Conservation (phyloP, 768 basidiomycete genomes). For the Hypholoma fasciculare region DNA sequence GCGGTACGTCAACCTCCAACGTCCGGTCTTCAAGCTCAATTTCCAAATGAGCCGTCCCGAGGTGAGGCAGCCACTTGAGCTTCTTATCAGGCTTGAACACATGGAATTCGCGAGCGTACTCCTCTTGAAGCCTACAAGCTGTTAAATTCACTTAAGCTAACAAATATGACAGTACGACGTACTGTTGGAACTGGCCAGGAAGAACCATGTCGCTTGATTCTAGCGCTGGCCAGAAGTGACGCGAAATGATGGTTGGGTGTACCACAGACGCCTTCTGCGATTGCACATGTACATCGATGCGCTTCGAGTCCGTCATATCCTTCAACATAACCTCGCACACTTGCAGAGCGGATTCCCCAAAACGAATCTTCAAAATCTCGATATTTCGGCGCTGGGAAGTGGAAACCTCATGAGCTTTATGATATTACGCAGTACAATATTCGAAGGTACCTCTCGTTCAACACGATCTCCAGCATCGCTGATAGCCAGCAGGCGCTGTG, state of each 20-base stretch:
- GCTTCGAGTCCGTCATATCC: constrained; percentile 93
- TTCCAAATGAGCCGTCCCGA: constrained; percentile 82
- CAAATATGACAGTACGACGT: constrained; percentile 22
- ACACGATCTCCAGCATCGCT: constrained; percentile 81
- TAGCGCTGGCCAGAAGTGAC: constrained; percentile 92
- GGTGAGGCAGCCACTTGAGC: constrained; percentile 85
- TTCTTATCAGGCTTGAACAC: constrained; percentile 91
- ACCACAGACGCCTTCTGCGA: constrained; percentile 71
- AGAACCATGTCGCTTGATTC: constrained; percentile 72
- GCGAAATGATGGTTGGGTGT: constrained; percentile 90
- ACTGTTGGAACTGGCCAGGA: constrained; percentile 86
- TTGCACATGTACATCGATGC: constrained; percentile 88
- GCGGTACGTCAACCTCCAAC: constrained; percentile 73
- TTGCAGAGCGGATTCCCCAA: constrained; percentile 90
- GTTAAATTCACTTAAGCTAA: neutral
- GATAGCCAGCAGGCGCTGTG: constrained; percentile 80
- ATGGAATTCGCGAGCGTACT: constrained; percentile 77
- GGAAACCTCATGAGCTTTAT: neutral
- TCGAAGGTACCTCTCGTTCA: constrained; percentile 56
- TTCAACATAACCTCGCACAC: constrained; percentile 98
- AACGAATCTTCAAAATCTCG: constrained; percentile 93
- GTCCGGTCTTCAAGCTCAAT: constrained; percentile 82
- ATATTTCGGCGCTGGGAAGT: constrained; percentile 77
- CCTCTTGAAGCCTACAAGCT: constrained; percentile 59
- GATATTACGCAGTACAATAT: neutral